phyloP scores from a whole-genome alignment of 2,329 filamentous ascomycete genomes.

The Cladosporium colombiae region DNA sequence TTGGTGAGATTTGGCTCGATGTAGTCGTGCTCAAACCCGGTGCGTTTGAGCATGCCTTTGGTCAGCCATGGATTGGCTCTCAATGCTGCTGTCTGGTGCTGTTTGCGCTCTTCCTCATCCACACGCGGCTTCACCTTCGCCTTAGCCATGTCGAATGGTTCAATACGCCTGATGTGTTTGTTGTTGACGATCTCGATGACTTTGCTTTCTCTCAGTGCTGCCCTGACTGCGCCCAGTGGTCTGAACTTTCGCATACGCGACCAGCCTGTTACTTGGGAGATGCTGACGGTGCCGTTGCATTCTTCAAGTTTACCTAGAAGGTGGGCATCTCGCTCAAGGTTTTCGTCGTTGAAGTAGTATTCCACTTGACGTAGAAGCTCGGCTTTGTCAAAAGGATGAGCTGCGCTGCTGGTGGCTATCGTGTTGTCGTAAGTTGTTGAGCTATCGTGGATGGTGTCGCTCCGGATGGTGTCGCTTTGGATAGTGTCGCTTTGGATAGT shows the following conservation, averaged over 20 bases:
- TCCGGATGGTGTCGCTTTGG: no score
- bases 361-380: conserved; percentile 45
- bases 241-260: conserved; percentile 50
- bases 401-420: not conserved
- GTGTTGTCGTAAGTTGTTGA: not conserved
- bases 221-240: conserved; percentile 41
- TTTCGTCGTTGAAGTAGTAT: conserved; percentile 53
- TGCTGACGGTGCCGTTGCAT: conserved; percentile 45
- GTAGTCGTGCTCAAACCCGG: conserved; percentile 66
- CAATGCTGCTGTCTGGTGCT: conserved; percentile 23
- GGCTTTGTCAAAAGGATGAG: conserved; percentile 2
- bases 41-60: conserved; percentile 46
- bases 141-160: conserved; percentile 38
- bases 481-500: not conserved
- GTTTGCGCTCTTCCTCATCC: conserved; percentile 29
- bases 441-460: no score
- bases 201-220: conserved; percentile 44
- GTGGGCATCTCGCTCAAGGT: conserved; percentile 46
- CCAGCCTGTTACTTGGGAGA: conserved; percentile 48
- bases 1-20: conserved; percentile 78
- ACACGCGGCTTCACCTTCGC: conserved; percentile 32
- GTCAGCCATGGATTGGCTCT: conserved; percentile 38
- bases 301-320: conserved; percentile 42
- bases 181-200: conserved; percentile 46
- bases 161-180: conserved; percentile 46